phyloP scores from a whole-genome alignment of 2,329 filamentous ascomycete species.

The Penicillium sp. region DNA sequence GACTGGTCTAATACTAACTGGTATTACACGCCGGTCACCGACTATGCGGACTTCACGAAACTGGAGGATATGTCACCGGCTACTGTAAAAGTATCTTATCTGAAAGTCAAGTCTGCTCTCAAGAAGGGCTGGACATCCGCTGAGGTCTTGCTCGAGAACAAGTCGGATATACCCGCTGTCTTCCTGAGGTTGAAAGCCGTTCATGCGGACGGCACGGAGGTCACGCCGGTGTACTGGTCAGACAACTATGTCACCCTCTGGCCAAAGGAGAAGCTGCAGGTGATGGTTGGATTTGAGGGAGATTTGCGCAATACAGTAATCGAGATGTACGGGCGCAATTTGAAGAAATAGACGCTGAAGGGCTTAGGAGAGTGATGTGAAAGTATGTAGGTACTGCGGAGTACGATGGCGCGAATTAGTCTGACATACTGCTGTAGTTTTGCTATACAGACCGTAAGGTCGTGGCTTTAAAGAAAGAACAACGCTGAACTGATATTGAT shows the following conservation, averaged over 20 bases:
- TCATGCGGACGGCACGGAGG: conserved; percentile 42
- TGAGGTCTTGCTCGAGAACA: conserved; percentile 50
- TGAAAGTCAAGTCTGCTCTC: neutral
- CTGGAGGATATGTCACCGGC: conserved; percentile 42
- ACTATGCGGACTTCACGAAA: conserved; percentile 48
- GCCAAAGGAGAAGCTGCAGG: conserved; percentile 50
- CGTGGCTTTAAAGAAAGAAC: too few species aligned
- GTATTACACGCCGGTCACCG: conserved; percentile 55
- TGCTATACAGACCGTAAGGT: neutral
- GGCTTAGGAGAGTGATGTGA: neutral
- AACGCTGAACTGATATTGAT: too few species aligned
- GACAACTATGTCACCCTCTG: conserved; percentile 62
- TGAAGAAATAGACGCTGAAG: conserved; percentile 10
- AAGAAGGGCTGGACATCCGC: conserved; percentile 12
- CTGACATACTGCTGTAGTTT: neutral
- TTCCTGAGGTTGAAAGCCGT: conserved; percentile 54
- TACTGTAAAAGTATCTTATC: conserved; percentile 32
- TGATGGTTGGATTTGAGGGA: conserved; percentile 32
- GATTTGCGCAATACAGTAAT: conserved; percentile 10
- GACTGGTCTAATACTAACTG: conserved; percentile 56
- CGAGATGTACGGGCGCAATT: conserved; percentile 24
- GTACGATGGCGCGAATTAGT: neutral
- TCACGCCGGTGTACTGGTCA: conserved; percentile 54
- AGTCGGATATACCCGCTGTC: conserved; percentile 51
- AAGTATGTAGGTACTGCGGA: neutral